These are phyloP conservation scores for Tillandsia leiboldiana DNA, from an alignment of 176 grass and related monocot species.

Conservation along the genomic window DNA sequence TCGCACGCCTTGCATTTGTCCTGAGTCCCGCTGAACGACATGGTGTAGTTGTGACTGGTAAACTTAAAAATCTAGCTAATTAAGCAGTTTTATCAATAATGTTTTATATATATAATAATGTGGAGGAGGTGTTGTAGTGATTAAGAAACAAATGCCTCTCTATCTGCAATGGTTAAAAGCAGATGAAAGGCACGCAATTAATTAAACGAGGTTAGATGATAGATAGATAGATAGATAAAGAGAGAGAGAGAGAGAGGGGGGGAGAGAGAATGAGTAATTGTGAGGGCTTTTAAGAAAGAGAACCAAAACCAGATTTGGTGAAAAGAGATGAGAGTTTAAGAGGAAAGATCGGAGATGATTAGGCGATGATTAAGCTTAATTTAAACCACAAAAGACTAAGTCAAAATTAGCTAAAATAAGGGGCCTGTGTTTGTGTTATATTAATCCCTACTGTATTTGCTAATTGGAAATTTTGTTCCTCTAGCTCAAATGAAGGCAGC, in stretches of 20 bases:
- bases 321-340: conserved; percentile 28
- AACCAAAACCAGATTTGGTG: conserved; percentile 6
- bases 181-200: conserved; percentile 5
- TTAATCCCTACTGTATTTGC: no score
- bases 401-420: conserved; percentile 15
- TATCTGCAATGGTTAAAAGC: background rate
- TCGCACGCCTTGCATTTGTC: conserved; percentile 94
- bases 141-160: background rate
- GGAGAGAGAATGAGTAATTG: conserved; percentile 20
- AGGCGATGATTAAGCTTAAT: conserved; percentile 7
- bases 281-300: background rate
- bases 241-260: background rate
- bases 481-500: no score
- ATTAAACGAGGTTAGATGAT: background rate
- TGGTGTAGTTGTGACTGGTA: conserved; percentile 17
- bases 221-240: background rate
- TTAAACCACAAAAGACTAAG: conserved; percentile 35
- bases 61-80: background rate
- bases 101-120: background rate
- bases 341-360: conserved; percentile 46
- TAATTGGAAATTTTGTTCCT: no score
- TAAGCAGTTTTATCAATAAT: background rate
- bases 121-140: no score
- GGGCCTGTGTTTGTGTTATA: no score
- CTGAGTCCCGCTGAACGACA: conserved; percentile 99